Evolutionary conservation across 1,284 basidiomycete genomes (phyloP), one percentile per base, ranked within the genome.

Genomic region (Sphaerobolus stellatus): DNA sequence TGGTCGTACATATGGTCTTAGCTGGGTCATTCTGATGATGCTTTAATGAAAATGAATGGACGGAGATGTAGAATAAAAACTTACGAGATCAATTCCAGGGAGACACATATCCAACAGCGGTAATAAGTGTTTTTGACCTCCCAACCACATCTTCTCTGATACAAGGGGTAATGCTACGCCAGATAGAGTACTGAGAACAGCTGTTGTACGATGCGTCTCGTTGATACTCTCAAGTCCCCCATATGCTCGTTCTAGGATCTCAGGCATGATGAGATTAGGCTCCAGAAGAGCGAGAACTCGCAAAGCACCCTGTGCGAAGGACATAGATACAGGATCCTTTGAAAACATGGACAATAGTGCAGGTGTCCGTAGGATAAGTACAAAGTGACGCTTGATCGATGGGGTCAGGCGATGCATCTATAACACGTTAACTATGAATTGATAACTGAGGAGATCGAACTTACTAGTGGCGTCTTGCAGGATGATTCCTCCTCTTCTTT

Each of bases 291-390:
- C 84, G 74, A 95, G 76, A 25, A 79, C 78, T 57, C 88, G 86
- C 47, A 94, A 73, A 14, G 88, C 78, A 22, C 80, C 79, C 66
- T 91, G 88, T 6, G 89, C 82, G 66, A 81, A 85, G 33, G 78
- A 78, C 64, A 86, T 82, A 28, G 83, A 81, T 4, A 84, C 64
- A 2, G 82, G 72, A 61, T 91, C 92, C 71, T 98, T 98, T 49
- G 93, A 88, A 72, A 99, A 99, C 88, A 99, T 97, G 22, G 92
- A 86, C 13, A 98, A 81, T 31, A 99, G 76, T 1, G 92, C 90
- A 8, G 96, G 92, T 1, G 93, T 96, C 38, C 92, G 83, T 40
- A 98, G 78, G 40, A 82, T 86, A 24, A 77, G 75, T 22, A 98
- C 92, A 64, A 99, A 94, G 25, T 87, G 84, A 51, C 83, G 83